phyloP scores from a whole-genome alignment of 495 filamentous ascomycete genomes.

The Annulohypoxylon nitens region DNA sequence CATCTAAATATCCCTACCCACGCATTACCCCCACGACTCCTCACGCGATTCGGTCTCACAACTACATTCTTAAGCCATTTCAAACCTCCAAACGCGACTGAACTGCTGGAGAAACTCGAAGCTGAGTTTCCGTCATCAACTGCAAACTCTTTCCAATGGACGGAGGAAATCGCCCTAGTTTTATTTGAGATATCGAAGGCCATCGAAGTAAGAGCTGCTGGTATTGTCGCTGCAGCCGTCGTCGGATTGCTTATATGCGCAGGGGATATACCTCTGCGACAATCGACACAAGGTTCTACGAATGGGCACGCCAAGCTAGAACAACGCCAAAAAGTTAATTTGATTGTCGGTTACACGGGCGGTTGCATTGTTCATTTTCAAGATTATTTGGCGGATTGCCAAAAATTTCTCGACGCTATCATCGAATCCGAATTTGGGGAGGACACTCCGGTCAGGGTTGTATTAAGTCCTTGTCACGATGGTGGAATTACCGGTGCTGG shows the following conservation, averaged over 20 bases:
- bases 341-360: conserved; percentile 83
- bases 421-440: conserved; percentile 68
- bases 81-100: conserved; percentile 63
- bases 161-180: conserved; percentile 64
- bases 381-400: conserved; percentile 76
- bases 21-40: conserved; percentile 71
- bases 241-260: conserved; percentile 76
- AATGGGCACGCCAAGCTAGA: conserved; percentile 14
- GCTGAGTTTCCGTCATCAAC: conserved; percentile 66
- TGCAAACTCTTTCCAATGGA: conserved; percentile 69
- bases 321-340: conserved; percentile 60
- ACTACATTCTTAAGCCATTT: conserved; percentile 79
- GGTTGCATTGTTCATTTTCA: conserved; percentile 84
- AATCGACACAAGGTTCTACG: conserved; percentile 24
- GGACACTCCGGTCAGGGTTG: conserved; percentile 69
- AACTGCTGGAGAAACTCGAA: conserved; percentile 65
- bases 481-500: conserved; percentile 83
- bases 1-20: conserved; percentile 53
- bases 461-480: conserved; percentile 77
- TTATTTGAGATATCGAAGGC: conserved; percentile 72
- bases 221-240: conserved; percentile 77
- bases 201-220: conserved; percentile 76
- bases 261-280: conserved; percentile 67
- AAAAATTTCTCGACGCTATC: conserved; percentile 74
- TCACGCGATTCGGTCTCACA: conserved; percentile 72